These are phyloP conservation scores for Warburgia ugandensis DNA, from an alignment of 164 flowering plant genomes.

Conservation along the genomic window DNA sequence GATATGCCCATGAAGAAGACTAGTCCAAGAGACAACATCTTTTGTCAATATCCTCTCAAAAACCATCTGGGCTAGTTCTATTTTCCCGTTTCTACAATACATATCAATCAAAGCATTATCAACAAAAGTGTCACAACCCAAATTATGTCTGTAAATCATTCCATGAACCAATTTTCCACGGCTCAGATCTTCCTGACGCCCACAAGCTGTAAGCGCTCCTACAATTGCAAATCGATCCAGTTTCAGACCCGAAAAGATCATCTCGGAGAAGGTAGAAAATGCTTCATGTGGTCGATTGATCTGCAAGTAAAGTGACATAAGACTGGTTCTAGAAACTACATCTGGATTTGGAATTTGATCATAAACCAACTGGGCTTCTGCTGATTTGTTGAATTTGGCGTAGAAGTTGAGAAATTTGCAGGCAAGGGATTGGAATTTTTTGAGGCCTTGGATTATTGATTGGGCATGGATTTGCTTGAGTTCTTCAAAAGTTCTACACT, in stretches of 20 bases:
- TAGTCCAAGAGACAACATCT: slow-evolving; percentile 42
- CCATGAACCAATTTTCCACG: slow-evolving; percentile 37
- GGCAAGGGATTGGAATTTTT: slow-evolving; percentile 19
- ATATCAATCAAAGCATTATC: slow-evolving; percentile 42
- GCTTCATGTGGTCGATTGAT: slow-evolving; percentile 24
- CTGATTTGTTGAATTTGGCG: slow-evolving; percentile 23
- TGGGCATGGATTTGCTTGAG: slow-evolving; percentile 33
- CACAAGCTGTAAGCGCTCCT: slow-evolving; percentile 34
- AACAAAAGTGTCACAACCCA: slow-evolving; percentile 22
- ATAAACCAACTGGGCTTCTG: slow-evolving; percentile 26
- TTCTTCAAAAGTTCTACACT: slow-evolving; percentile 14
- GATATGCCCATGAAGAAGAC: slow-evolving; percentile 34
- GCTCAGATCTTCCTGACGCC: slow-evolving; percentile 17
- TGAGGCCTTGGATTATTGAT: slow-evolving; percentile 21
- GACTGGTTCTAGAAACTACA: slow-evolving; percentile 34
- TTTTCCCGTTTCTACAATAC: slow-evolving; percentile 30
- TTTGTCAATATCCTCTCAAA: slow-evolving; percentile 19
- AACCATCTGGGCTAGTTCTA: slow-evolving; percentile 21
- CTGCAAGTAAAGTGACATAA: slow-evolving; percentile 23
- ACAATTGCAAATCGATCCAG: slow-evolving; percentile 35
- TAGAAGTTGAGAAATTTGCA: slow-evolving; percentile 31
- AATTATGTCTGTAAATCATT: slow-evolving; percentile 25
- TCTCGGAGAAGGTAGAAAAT: slow-evolving; percentile 20
- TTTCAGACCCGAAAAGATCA: slow-evolving; percentile 16
- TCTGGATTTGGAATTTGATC: slow-evolving; percentile 28